phyloP scores from a whole-genome alignment of 2,329 filamentous ascomycete species.

The Reticulascus tulasneorum region DNA sequence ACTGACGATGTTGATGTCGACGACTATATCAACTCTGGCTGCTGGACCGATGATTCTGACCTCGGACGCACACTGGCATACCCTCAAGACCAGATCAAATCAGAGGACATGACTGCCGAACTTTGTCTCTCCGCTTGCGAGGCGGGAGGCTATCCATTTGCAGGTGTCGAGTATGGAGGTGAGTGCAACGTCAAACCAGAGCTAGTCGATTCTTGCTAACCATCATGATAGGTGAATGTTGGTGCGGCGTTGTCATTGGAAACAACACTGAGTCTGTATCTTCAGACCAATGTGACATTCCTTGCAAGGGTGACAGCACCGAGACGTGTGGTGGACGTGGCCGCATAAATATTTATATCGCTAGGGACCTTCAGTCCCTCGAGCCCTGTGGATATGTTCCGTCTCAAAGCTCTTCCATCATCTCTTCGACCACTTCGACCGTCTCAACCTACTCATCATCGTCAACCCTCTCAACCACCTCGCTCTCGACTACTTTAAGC shows the following conservation, averaged over 20 bases:
- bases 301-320: constrained; percentile 45
- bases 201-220: no score
- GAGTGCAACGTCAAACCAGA: constrained; percentile 4
- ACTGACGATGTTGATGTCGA: constrained; percentile 40
- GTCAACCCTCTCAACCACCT: constrained; percentile 5
- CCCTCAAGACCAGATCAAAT: constrained; percentile 32
- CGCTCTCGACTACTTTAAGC: constrained; percentile 3
- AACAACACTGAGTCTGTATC: constrained; percentile 36
- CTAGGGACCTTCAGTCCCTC: constrained; percentile 43
- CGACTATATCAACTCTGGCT: constrained; percentile 58
- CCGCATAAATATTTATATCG: constrained; percentile 42
- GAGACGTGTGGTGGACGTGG: constrained; percentile 39
- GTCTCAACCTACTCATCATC: no score
- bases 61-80: constrained; percentile 42
- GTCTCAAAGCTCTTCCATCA: constrained; percentile 18
- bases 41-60: constrained; percentile 46
- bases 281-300: constrained; percentile 40
- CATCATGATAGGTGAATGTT: constrained; percentile 35
- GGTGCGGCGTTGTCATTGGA: constrained; percentile 50
- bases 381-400: constrained; percentile 42
- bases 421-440: constrained; percentile 16
- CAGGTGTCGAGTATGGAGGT: constrained; percentile 42
- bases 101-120: constrained; percentile 34
- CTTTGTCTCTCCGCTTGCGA: constrained; percentile 39
- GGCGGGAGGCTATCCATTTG: constrained; percentile 40